Base-by-base conservation (phyloP, 352 stramenopile genomes). In the Globisporangium rhizosaccharum region DNA sequence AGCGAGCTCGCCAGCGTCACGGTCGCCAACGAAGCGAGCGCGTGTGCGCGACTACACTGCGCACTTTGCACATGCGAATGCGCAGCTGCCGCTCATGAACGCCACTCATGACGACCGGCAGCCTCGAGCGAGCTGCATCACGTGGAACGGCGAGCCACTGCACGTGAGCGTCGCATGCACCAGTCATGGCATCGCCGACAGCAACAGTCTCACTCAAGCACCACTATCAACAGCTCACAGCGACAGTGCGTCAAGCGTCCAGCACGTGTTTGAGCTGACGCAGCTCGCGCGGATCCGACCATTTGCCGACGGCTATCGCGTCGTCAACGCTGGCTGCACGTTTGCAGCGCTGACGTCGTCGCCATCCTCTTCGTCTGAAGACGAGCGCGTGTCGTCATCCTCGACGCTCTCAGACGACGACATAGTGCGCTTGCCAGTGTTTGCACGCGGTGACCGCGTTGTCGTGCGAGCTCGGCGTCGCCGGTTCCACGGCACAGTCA, bases 401-500 rank as follows among this genome's bases (percentile, higher is more conserved):
- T 66, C 54, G 2, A 56, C 49, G 7, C 45, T 62, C 47, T 68
- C 67, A 0, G 66, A 80, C 17, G 68, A 72, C 11, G 53, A 63
- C 17, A n/a, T 57, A 17, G 26, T 51, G 14, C 30, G 2, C 30
- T 8, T 54, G 18, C 58, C 57, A 0, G 62, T 71, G n/a, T 86
- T 85, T 57, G 61, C 73, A 20, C 66, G 67, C 25, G 74, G 79
- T 11, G 79, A 88, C 45, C 59, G 64, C 7, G 74, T 88, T 14
- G 53, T 82, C n/a, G 85, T 88, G 30, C 59, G 70, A 14, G 67
- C 63, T 1, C 70, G 61, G 33, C 52, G 55, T 15, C 72, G 68
- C 0, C 75, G 70, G 57, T 71, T 79, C 30, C 61, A 65, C 45
- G 76, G 76, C 18, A 72, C 45, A 17, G 59, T 87, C 37, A 51